phyloP scores from a whole-genome alignment of 2,329 filamentous ascomycete genomes.

The Geosmithia putterillii region DNA sequence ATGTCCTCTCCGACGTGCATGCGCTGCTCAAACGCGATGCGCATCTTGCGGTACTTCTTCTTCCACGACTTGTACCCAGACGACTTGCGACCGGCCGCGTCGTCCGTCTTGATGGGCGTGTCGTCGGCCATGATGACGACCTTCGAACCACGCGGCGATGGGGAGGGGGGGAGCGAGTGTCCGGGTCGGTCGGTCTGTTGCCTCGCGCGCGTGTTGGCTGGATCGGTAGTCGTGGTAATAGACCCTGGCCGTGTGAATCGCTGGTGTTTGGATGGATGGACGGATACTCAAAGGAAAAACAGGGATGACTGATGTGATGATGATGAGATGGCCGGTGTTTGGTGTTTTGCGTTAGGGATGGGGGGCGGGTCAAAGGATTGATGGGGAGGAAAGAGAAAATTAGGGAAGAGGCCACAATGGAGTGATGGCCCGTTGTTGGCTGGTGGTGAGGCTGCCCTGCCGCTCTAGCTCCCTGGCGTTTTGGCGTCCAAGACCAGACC shows the following conservation, averaged over 20 bases:
- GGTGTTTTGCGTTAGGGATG: no score
- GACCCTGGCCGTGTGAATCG: no score
- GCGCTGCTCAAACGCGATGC: conserved; percentile 62
- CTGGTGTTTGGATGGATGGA: background rate
- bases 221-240: no score
- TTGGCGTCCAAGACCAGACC: background rate
- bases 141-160: background rate
- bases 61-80: conserved; percentile 58
- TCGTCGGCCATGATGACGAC: conserved; percentile 17
- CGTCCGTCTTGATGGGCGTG: conserved; percentile 21
- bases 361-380: background rate
- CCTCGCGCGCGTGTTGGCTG: no score
- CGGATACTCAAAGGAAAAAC: background rate
- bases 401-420: background rate
- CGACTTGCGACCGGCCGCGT: conserved; percentile 21
- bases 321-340: background rate
- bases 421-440: no score
- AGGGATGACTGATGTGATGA: background rate
- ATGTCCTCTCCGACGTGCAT: conserved; percentile 74
- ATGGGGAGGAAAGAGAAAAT: background rate
- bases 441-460: background rate
- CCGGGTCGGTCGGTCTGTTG: no score
- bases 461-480: background rate
- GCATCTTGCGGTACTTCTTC: conserved; percentile 95
- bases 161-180: background rate